Evolutionary conservation across 306 rosid species (phyloP).

Genomic region (Leucaena leucocephala): DNA sequence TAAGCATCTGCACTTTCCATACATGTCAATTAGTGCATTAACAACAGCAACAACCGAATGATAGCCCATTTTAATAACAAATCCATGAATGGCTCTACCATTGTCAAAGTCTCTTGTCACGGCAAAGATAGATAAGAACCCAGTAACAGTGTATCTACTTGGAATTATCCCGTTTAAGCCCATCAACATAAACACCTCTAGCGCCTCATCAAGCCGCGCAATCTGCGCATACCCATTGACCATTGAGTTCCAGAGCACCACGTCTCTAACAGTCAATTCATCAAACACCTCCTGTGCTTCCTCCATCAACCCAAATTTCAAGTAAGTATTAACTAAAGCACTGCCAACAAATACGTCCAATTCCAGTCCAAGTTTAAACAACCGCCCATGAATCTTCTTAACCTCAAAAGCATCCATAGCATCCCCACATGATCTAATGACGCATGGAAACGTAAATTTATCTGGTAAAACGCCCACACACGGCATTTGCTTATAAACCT

Average conservation of each 20-base stretch:
- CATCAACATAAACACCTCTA: conserved; percentile 68
- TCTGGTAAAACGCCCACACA: conserved; percentile 60
- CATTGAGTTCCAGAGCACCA: conserved; percentile 90
- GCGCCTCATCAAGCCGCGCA: conserved; percentile 66
- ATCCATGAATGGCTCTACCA: conserved; percentile 71
- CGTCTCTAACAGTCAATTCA: conserved; percentile 70
- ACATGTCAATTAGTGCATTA: conserved; percentile 79
- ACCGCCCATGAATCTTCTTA: conserved; percentile 68
- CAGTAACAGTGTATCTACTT: conserved; percentile 62
- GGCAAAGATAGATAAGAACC: conserved; percentile 68
- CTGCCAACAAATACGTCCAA: conserved; percentile 80
- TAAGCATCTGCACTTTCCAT: conserved; percentile 76
- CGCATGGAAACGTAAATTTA: conserved; percentile 75
- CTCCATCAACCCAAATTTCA: conserved; percentile 56
- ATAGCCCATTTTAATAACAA: conserved; percentile 68
- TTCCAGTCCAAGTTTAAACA: conserved; percentile 75
- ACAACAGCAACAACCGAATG: conserved; percentile 58
- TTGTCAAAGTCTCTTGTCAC: conserved; percentile 52
- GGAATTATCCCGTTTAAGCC: conserved; percentile 56
- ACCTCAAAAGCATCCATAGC: conserved; percentile 50
- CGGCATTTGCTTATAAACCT: conserved; percentile 61
- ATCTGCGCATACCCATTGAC: conserved; percentile 73
- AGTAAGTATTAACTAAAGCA: conserved; percentile 69
- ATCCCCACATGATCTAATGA: conserved; percentile 64
- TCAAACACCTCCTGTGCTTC: conserved; percentile 71